Evolutionary conservation across 2,329 filamentous ascomycete species (phyloP), one percentile per base, ranked within the genome.

Genomic region (Periconia macrospinosa): DNA sequence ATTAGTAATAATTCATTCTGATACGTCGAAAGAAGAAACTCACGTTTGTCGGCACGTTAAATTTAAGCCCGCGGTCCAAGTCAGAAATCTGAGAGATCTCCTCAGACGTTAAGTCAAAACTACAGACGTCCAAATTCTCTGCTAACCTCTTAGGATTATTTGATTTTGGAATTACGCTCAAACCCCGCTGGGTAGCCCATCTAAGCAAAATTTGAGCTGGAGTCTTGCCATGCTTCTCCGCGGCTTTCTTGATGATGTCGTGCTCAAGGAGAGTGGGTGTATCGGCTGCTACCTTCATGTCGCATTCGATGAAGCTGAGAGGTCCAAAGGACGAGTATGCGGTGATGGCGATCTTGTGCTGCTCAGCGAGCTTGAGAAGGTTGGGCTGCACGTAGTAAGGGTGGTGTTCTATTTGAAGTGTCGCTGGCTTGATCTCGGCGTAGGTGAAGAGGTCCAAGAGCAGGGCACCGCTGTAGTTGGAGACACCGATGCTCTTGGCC

Each of bases 141-240:
- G 58, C 52, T 49, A 73, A 54, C n/a, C 69, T 60, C 47, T 64
- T 54, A 47, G 60, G 60, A 20, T 65, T 63, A 55, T 65, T 70
- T 48, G 67, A 70, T 64, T 74, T 74, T 41, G 71, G 71, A 49
- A 74, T 74, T 30, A 74, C 71, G n/a, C 65, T 63, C 6, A 72
- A 52, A 17, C 71, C 70, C 18, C 69, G 64, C 83, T 96, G 92
- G n/a, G 91, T 96, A 41, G 90, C 85, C 92, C 92, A 96, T 69
- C 91, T 83, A 63, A 96, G 82, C 59, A 96, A 81, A 19, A 96
- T 82, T 82, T 96, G 91, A 15, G 90, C 88, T 7, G 90, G 81
- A 9, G 86, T 86, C 49, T 89, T 83, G 14, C 85, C 81, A 13
- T 86, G 82, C 60, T 83, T 81, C 61, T 83, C 78, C 27, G 89